phyloP scores from a whole-genome alignment of 129 eudicot genomes.

The Chrysanthemum seticuspe region DNA sequence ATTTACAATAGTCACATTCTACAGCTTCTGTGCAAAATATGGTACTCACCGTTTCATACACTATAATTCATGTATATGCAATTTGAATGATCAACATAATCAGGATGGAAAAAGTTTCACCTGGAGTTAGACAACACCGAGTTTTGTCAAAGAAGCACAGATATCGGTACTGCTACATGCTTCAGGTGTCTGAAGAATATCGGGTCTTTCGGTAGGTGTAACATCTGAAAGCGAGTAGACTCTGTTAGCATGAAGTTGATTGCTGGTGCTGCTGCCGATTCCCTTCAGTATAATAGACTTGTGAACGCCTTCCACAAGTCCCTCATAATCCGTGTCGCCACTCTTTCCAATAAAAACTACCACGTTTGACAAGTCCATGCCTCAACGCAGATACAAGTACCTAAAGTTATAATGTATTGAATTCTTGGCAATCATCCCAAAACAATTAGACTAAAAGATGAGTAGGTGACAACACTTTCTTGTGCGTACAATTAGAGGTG shows the following conservation, averaged over 20 bases:
- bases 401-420: conserved; percentile 35
- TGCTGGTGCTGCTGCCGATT: conserved; percentile 51
- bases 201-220: conserved; percentile 58
- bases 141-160: conserved; percentile 46
- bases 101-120: too few species aligned
- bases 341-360: neutral
- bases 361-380: neutral
- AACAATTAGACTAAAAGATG: too few species aligned
- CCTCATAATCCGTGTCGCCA: conserved; percentile 36
- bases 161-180: conserved; percentile 54
- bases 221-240: conserved; percentile 85
- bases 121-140: conserved; percentile 36
- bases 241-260: conserved; percentile 75
- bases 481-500: too few species aligned
- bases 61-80: too few species aligned
- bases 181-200: conserved; percentile 47
- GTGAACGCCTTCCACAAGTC: conserved; percentile 82
- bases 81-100: too few species aligned
- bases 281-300: conserved; percentile 79
- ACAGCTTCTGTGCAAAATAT: too few species aligned
- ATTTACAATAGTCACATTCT: too few species aligned
- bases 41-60: too few species aligned
- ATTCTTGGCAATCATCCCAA: too few species aligned
- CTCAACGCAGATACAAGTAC: conserved; percentile 60
- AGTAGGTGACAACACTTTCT: too few species aligned